Conservation (phyloP, 2,329 filamentous ascomycete genomes). For the Pochonia chlamydosporia region DNA sequence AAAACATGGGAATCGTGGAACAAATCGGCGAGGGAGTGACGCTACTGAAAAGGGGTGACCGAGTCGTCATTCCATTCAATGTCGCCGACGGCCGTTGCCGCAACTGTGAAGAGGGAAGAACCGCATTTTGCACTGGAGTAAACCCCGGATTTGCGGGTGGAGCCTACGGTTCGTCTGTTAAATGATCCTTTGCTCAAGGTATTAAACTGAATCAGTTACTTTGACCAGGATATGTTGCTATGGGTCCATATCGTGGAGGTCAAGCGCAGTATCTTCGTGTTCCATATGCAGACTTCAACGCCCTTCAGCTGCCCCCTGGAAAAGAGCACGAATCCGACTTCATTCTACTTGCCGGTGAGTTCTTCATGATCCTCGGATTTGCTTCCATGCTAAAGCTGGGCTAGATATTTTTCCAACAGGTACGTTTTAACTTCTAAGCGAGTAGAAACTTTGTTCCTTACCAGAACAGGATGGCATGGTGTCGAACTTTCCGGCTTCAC, state of each 20-base stretch:
- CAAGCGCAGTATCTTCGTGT: slow-evolving; percentile 61
- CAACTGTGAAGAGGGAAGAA: slow-evolving; percentile 59
- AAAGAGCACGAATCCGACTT: slow-evolving; percentile 58
- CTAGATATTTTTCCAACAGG: slow-evolving; percentile 14
- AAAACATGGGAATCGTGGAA: slow-evolving; percentile 54
- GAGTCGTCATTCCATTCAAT: slow-evolving; percentile 61
- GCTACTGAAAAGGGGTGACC: slow-evolving; percentile 55
- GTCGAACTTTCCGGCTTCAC: slow-evolving; percentile 52
- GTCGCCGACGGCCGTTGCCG: slow-evolving; percentile 58
- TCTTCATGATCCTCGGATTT: no score
- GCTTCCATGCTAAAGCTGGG: no score
- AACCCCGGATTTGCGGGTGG: slow-evolving; percentile 31
- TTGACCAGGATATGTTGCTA: slow-evolving; percentile 47
- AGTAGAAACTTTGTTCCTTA: no score
- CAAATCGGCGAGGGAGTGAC: slow-evolving; percentile 54
- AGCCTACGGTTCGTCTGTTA: slow-evolving; percentile 21
- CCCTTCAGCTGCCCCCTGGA: slow-evolving; percentile 53
- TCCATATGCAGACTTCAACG: slow-evolving; percentile 63
- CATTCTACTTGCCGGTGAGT: slow-evolving; percentile 41
- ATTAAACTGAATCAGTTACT: not conserved
- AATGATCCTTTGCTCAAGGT: not conserved
- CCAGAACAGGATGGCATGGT: slow-evolving; percentile 56
- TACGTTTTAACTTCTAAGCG: no score
- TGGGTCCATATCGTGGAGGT: slow-evolving; percentile 45
- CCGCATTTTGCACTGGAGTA: slow-evolving; percentile 58